phyloP scores from a whole-genome alignment of 495 filamentous ascomycete genomes.

The Lasiosphaeriaceae sp. region DNA sequence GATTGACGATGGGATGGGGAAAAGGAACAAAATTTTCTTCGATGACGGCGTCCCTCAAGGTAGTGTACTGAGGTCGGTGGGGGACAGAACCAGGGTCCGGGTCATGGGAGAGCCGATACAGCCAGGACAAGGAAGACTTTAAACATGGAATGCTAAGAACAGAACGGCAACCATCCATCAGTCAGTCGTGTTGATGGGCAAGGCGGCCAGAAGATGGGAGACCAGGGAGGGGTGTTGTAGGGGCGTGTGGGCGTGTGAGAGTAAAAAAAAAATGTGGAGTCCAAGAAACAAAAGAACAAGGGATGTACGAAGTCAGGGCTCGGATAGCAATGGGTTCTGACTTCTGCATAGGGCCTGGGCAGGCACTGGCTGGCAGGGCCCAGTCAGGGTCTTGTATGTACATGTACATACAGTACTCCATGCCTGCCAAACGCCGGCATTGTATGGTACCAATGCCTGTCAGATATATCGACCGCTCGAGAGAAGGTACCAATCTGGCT shows the following conservation, averaged over 20 bases:
- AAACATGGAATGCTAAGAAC: slow-evolving; percentile 17
- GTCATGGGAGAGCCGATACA: slow-evolving; percentile 14
- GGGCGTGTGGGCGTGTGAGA: slow-evolving; percentile 12
- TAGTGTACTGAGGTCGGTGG: slow-evolving; percentile 22
- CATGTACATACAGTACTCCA: slow-evolving; percentile 8
- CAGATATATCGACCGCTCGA: slow-evolving; percentile 13
- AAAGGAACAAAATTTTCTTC: slow-evolving; percentile 12
- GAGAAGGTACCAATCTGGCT: slow-evolving; percentile 11
- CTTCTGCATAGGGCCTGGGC: slow-evolving; percentile 17
- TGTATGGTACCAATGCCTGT: slow-evolving; percentile 13
- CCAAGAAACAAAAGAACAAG: slow-evolving; percentile 22
- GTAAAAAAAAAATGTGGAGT: slow-evolving; percentile 19
- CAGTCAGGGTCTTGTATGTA: slow-evolving; percentile 18
- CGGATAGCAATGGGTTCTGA: slow-evolving; percentile 7
- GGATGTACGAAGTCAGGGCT: slow-evolving; percentile 23
- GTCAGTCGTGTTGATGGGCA: slow-evolving; percentile 17
- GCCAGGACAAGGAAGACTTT: slow-evolving; percentile 18
- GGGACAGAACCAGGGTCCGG: slow-evolving; percentile 27
- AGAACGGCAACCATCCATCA: slow-evolving; percentile 14
- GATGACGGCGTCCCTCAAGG: slow-evolving; percentile 21
- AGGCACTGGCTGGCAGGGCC: slow-evolving; percentile 17
- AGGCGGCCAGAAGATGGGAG: slow-evolving; percentile 5
- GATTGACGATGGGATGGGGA: slow-evolving; percentile 20
- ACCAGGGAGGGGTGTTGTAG: slow-evolving; percentile 12
- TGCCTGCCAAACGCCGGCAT: slow-evolving; percentile 23